Base-by-base conservation (phyloP, 202 grass and related monocot species). In the Digitaria exilis region DNA sequence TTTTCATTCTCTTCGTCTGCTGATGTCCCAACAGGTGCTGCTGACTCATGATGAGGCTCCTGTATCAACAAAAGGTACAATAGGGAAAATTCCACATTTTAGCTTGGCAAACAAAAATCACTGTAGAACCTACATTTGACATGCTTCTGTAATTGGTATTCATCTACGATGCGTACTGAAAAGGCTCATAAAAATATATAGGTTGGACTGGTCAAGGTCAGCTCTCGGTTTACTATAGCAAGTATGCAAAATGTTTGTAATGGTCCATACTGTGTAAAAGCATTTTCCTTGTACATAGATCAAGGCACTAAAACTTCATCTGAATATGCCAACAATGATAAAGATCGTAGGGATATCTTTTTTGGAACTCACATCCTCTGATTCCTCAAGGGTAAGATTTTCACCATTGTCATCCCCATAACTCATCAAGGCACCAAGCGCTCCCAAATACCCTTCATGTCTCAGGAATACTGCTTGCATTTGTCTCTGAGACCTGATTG, bases 381-480 rank as follows among this genome's bases (percentile, higher is more conserved):
- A 32, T 74, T 82, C 85, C 34, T 88, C 80, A 21, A 80, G 10
- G 28, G 64, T 75, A 83, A 64, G 39, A 49, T 86, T 91, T 81
- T 95, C 73, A 73, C 65, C 45, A 68, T 64, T 80, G 77, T 81
- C 45, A 72, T 92, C 88, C 41, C 85, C 87, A 71, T 98, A 94
- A 91, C 87, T 96, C 82, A 86, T 90, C 57, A 98, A 87, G 62
- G 96, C 96, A 88, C 96, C 96, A 77, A 98, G 85, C 29, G 93
- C 92, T 83, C 96, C 96, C 91, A 98, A 87, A 83, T 94, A 96
- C 35, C 96, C 96, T 75, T 98, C 96, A 85, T 98, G 96, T 42
- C 67, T 87, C 85, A 98, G 92, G 59, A 96, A 95, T 74, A 92
- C 71, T 49, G 96, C 91, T 90, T 98, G 89, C 93, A 96, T 98